Percentiles rank a stretch among this genome's conserved stretches.
Conservation (phyloP, 1,139 yeast species). For the Protomyces inundatus region DNA sequence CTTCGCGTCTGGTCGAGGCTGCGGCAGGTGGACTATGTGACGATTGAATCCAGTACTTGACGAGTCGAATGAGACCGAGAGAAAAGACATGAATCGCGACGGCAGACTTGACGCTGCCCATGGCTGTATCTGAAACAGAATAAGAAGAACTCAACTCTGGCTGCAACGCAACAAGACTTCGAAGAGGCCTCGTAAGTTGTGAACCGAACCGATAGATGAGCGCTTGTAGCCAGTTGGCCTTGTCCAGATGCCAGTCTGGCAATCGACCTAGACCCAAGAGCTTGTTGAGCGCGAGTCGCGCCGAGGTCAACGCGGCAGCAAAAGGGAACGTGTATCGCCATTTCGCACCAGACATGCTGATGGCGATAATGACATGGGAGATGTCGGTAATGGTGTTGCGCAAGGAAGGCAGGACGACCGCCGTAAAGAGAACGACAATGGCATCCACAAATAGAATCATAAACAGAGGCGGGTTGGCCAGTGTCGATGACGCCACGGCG, state of each 20-base stretch:
- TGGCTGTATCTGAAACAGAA: neutral
- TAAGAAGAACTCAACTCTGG: neutral
- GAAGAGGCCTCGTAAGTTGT: neutral
- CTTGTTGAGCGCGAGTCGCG: neutral
- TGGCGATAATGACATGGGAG: constrained; percentile 10
- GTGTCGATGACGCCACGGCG: neutral
- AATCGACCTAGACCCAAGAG: neutral
- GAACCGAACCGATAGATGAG: neutral
- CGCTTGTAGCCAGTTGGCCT: neutral
- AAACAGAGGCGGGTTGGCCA: neutral
- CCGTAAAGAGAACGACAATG: constrained; percentile 1
- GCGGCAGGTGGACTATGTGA: neutral
- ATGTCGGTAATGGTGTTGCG: constrained; percentile 12
- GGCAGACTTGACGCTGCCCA: constrained; percentile 10
- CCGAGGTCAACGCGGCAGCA: neutral
- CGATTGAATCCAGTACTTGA: neutral
- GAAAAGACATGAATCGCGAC: constrained; percentile 15
- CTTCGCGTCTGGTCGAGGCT: neutral
- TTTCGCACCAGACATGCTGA: constrained; percentile 10
- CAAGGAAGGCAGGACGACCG: constrained; percentile 13
- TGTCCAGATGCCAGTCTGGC: neutral
- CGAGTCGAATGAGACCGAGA: constrained; percentile 3
- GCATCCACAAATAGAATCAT: constrained; percentile 14
- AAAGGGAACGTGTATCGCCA: neutral
- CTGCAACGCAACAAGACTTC: neutral